Conservation (phyloP, 176 grass and related monocot genomes). For the Aegilops longissima region DNA sequence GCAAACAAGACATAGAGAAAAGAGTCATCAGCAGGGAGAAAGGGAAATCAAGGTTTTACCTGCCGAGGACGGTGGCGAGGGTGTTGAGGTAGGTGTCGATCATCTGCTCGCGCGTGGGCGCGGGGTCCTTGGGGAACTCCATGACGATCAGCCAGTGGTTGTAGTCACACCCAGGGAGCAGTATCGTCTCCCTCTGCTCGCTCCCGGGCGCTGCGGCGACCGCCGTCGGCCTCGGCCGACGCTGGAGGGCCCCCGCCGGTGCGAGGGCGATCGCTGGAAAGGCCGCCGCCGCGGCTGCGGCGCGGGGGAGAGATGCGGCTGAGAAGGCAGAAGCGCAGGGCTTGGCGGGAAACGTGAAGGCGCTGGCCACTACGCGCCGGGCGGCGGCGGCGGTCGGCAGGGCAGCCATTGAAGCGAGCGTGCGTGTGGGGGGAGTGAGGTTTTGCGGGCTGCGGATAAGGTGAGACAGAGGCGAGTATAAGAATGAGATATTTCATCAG, state of each 20-base stretch:
- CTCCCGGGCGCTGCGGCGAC: not conserved
- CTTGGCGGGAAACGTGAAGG: conserved; percentile 22
- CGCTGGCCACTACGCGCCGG: not conserved
- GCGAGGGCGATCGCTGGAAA: not conserved
- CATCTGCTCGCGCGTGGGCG: conserved; percentile 95
- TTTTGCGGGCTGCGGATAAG: conserved; percentile 39
- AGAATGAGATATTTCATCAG: conserved; percentile 23
- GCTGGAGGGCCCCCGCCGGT: not conserved
- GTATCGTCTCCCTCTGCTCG: conserved; percentile 84
- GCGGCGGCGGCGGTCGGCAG: conserved; percentile 46
- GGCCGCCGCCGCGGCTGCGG: not conserved
- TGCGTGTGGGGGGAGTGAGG: not conserved
- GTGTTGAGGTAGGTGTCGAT: conserved; percentile 97
- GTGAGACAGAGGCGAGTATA: not conserved
- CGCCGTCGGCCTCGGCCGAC: not conserved
- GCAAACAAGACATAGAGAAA: not conserved
- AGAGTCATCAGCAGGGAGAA: not conserved
- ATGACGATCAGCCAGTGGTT: conserved; percentile 99
- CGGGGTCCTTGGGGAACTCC: conserved; percentile 98
- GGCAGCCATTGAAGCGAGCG: conserved; percentile 49
- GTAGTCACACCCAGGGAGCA: conserved; percentile 95
- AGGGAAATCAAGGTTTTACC: conserved; percentile 32
- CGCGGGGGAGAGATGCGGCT: not conserved
- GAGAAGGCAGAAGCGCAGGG: not conserved
- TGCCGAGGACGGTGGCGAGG: conserved; percentile 87